phyloP scores from a whole-genome alignment of 257 asterid species.

The Solanum commersonii region DNA sequence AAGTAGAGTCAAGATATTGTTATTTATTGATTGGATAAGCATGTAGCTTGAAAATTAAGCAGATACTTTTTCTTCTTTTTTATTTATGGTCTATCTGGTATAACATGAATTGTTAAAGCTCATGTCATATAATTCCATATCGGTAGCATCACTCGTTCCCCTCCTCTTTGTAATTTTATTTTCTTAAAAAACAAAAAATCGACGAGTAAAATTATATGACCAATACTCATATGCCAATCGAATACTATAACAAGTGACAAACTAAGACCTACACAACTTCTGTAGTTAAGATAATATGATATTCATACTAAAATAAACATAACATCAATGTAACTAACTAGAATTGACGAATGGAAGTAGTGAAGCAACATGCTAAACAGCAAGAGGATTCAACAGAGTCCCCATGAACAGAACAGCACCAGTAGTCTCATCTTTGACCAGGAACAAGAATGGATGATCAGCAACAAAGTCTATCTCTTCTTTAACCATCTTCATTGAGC shows the following conservation, averaged over 20 bases:
- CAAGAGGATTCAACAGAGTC: conserved; percentile 13
- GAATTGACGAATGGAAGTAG: not conserved
- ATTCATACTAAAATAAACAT: not conserved
- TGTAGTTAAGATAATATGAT: not conserved
- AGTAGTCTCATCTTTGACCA: conserved; percentile 18
- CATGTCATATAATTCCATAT: not conserved
- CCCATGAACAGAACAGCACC: conserved; percentile 20
- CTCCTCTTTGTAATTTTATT: not conserved
- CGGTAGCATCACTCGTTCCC: not conserved
- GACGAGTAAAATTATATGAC: not conserved
- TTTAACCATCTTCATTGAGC: not conserved
- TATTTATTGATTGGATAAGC: not conserved
- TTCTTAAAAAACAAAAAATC: not conserved
- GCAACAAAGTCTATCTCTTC: not conserved
- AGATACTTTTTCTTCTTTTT: not conserved
- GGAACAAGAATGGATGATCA: not conserved
- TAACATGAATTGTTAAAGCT: not conserved
- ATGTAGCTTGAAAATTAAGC: not conserved
- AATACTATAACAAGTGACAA: not conserved
- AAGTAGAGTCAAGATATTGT: not conserved
- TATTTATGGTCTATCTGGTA: not conserved
- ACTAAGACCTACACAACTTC: not conserved
- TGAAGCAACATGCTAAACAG: not conserved
- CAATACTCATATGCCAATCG: not conserved
- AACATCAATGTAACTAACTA: not conserved